These are phyloP conservation scores for Tephrocybe sp. DNA, from an alignment of 768 basidiomycete genomes.

Conservation along the genomic window DNA sequence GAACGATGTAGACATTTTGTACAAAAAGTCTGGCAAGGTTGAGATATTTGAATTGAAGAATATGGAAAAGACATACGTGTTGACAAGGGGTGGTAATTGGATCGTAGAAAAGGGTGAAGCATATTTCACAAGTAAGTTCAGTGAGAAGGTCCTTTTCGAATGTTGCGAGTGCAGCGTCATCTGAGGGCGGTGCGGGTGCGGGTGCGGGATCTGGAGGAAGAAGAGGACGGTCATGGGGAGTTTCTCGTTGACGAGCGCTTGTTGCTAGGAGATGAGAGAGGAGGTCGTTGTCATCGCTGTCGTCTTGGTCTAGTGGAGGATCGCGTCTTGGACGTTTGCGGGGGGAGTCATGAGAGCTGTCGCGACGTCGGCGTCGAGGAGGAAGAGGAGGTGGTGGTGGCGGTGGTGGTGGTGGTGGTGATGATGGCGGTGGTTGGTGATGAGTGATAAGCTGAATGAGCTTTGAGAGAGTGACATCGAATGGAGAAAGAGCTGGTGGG, in stretches of 20 bases:
- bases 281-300: constrained; percentile 27
- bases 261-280: constrained; percentile 34
- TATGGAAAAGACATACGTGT: constrained; percentile 57
- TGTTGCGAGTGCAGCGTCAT: constrained; percentile 24
- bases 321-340: constrained; percentile 13
- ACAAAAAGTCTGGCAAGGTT: constrained; percentile 85
- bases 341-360: constrained; percentile 11
- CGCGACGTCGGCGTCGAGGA: constrained; percentile 17
- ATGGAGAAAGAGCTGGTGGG: constrained; percentile 14
- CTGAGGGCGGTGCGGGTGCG: too few relatives aligned
- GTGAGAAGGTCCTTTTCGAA: constrained; percentile 62
- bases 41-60: constrained; percentile 10
- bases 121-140: constrained; percentile 89
- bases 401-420: constrained; percentile 7
- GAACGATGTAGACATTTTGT: constrained; percentile 84
- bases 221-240: constrained; percentile 21
- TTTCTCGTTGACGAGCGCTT: constrained; percentile 27
- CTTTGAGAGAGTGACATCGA: constrained; percentile 60
- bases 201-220: too few relatives aligned
- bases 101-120: constrained; percentile 77
- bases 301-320: constrained; percentile 21
- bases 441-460: constrained; percentile 41
- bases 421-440: constrained; percentile 1
- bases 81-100: constrained; percentile 95
- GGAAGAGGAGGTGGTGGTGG: constrained; percentile 13